Evolutionary conservation across 768 basidiomycete species (phyloP), one percentile per base, ranked within the genome.

Genomic region (Termitomyces sp.): DNA sequence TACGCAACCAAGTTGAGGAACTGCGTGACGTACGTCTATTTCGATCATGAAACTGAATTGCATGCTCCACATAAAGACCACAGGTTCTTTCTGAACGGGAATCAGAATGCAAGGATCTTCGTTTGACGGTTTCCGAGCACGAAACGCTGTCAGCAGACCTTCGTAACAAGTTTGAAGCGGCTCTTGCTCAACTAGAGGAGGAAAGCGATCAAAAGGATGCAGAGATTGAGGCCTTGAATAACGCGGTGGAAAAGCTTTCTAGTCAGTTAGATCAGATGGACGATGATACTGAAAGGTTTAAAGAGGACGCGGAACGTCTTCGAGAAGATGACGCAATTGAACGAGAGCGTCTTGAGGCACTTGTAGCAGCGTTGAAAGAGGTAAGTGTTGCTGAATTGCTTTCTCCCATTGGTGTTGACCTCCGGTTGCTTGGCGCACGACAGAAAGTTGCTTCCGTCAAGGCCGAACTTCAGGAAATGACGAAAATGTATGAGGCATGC

Each of bases 211-310:
- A 86, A 64, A 92, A 91, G 71, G 92, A 94, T 51, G 81, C 74
- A 2, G 90, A 94, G 69, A 81, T 94, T 41, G 81, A 87, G 51
- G 75, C 78, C 18, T 77, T 90, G 42, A 90, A 89, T 62, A 75
- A 82, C 44, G 88, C 94, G 44, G 85, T 96, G 24, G 87, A 94
- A 66, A 84, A 81, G 58, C 82, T 96, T 46, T 84, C 91, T 5
- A 86, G 91, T 59, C 84, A 86, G 54, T 82, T 97, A 9, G 94
- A 90, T 70, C 75, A 84, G 45, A 81, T 96, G 1, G 96, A 98
- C 67, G 92, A 96, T 59, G 89, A 94, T 66, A 82, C 86, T 54
- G 92, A 95, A 60, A 77, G 83, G 31, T 68, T 89, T 51, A 84
- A 81, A 66, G 90, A 92, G 63, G 88, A 92, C 48, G 75, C 77